Percentiles rank a stretch among this genome's conserved stretches.
These are phyloP conservation scores for Hirsutella thompsonii DNA, from an alignment of 2,329 filamentous ascomycete species.

Conservation along the genomic window DNA sequence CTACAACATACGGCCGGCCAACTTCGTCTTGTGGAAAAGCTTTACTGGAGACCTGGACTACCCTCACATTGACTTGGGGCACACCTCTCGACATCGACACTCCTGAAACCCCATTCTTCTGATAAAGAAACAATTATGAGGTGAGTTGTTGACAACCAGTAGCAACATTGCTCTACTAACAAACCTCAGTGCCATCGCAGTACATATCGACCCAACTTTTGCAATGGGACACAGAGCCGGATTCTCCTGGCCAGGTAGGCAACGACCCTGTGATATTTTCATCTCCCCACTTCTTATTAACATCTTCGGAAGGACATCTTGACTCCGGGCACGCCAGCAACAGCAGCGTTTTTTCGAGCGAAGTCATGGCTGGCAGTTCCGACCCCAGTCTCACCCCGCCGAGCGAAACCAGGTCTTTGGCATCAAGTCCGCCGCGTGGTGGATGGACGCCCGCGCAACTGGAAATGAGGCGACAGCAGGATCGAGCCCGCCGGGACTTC, in stretches of 20 bases:
- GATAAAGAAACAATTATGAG: slow-evolving; percentile 20
- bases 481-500: slow-evolving; percentile 44
- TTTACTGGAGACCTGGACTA: too few relatives aligned
- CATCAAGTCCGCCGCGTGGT: slow-evolving; percentile 43
- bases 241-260: slow-evolving; percentile 36
- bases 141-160: slow-evolving; percentile 9
- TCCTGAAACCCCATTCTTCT: neutral
- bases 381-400: slow-evolving; percentile 40
- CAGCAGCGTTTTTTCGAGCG: slow-evolving; percentile 27
- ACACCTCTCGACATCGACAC: neutral
- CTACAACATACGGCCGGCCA: neutral
- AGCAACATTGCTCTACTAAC: neutral
- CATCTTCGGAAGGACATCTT: slow-evolving; percentile 14
- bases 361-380: slow-evolving; percentile 29
- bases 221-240: slow-evolving; percentile 36
- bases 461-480: slow-evolving; percentile 47
- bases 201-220: slow-evolving; percentile 38
- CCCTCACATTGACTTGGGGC: neutral
- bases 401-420: slow-evolving; percentile 36
- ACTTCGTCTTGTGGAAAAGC: too few relatives aligned
- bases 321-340: slow-evolving; percentile 17
- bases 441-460: slow-evolving; percentile 46
- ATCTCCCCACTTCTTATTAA: neutral
- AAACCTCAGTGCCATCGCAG: slow-evolving; percentile 29
- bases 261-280: neutral